phyloP scores from a whole-genome alignment of 129 eudicot genomes.

The Cynara cardunculus region DNA sequence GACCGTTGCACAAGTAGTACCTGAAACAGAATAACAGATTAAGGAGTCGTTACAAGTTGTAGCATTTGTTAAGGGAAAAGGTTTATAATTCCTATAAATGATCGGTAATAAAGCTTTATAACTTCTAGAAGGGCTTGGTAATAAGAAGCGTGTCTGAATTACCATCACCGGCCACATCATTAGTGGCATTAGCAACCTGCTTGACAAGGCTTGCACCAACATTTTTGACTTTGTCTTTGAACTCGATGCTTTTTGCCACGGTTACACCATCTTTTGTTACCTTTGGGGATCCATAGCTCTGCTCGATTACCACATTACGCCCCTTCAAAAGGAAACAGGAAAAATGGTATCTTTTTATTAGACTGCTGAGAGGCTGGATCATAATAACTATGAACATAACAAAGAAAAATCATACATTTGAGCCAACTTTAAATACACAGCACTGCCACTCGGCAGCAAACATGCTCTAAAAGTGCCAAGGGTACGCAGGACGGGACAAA shows the following conservation, averaged over 20 bases:
- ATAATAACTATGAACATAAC: background rate
- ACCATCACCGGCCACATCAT: constrained; percentile 89
- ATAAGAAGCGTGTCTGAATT: background rate
- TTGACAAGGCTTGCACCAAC: constrained; percentile 78
- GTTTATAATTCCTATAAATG: background rate
- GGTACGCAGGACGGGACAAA: background rate
- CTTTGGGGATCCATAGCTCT: constrained; percentile 72
- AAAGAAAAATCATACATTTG: background rate
- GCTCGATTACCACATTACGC: constrained; percentile 73
- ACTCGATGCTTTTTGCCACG: constrained; percentile 74
- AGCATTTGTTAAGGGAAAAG: background rate
- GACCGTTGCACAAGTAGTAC: constrained; percentile 87
- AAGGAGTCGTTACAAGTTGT: background rate
- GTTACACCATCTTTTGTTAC: constrained; percentile 92
- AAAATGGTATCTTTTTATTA: background rate
- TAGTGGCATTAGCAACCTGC: constrained; percentile 81
- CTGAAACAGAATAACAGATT: constrained; percentile 25
- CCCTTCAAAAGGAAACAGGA: constrained; percentile 36
- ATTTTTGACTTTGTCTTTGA: constrained; percentile 64
- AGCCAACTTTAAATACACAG: background rate
- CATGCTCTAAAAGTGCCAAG: background rate
- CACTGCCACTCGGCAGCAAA: background rate
- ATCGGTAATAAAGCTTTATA: background rate
- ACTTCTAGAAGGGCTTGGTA: background rate
- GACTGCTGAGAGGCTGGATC: background rate